Evolutionary conservation across 768 basidiomycete genomes (phyloP).

Genomic region (Inosperma sp.): DNA sequence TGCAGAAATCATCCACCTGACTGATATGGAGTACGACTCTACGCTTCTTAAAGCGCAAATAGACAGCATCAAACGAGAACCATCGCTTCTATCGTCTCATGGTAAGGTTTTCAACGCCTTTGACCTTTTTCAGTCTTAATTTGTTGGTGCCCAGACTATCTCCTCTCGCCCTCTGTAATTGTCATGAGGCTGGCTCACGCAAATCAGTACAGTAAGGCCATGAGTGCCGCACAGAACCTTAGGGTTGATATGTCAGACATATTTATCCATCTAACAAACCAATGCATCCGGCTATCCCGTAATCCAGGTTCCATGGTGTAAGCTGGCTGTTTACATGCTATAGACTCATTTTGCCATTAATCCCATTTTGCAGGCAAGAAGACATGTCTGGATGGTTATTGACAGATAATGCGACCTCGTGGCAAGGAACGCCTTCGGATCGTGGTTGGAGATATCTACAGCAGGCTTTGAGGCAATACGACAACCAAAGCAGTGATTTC

Average conservation of each 20-base stretch:
- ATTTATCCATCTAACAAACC: slow-evolving; percentile 69
- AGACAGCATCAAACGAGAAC: slow-evolving; percentile 66
- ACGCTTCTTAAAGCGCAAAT: slow-evolving; percentile 73
- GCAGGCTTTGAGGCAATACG: slow-evolving; percentile 72
- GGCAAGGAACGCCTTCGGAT: slow-evolving; percentile 76
- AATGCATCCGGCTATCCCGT: slow-evolving; percentile 73
- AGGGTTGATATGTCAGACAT: slow-evolving; percentile 84
- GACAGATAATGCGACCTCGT: slow-evolving; percentile 73
- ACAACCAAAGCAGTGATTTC: slow-evolving; percentile 64
- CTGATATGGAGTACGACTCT: slow-evolving; percentile 77
- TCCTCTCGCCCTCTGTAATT: slow-evolving; percentile 57
- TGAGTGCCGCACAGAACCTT: slow-evolving; percentile 69
- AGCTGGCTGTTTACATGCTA: slow-evolving; percentile 18
- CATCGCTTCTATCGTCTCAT: slow-evolving; percentile 52
- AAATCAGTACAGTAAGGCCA: slow-evolving; percentile 75
- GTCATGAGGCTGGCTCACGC: slow-evolving; percentile 74
- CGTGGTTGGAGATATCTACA: slow-evolving; percentile 89
- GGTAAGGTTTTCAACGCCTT: slow-evolving; percentile 46
- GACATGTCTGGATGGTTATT: slow-evolving; percentile 80
- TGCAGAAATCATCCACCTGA: slow-evolving; percentile 72
- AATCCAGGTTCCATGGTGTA: slow-evolving; percentile 58
- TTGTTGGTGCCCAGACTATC: slow-evolving; percentile 38
- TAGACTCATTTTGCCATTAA: too few species aligned
- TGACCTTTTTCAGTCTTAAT: slow-evolving; percentile 19
- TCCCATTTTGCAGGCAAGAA: slow-evolving; percentile 54